phyloP scores from a whole-genome alignment of 495 filamentous ascomycete species.

The Choiromyces venosus region DNA sequence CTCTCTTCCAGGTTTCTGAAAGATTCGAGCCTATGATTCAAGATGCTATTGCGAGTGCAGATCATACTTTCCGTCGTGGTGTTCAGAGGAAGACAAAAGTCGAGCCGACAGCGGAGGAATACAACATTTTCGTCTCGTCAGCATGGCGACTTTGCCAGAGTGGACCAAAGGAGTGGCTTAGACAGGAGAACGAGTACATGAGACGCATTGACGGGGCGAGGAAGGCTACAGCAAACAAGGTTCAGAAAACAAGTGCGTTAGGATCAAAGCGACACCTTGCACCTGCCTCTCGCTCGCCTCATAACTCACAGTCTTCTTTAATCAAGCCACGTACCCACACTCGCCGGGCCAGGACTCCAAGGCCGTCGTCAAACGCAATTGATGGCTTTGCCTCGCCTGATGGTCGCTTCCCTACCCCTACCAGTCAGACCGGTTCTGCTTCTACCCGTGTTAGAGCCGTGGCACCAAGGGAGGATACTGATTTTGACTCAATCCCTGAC shows the following conservation, averaged over 20 bases:
- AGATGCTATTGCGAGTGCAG: constrained; percentile 27
- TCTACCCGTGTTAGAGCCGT: constrained; percentile 31
- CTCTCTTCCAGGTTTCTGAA: constrained; percentile 38
- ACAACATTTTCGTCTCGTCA: constrained; percentile 40
- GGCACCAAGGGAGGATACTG: constrained; percentile 71
- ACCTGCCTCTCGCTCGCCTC: constrained; percentile 31
- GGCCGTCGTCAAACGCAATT: constrained; percentile 26
- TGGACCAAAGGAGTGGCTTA: constrained; percentile 38
- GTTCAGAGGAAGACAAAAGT: constrained; percentile 24
- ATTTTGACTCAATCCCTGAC: constrained; percentile 73
- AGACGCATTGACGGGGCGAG: constrained; percentile 24
- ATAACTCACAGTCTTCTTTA: constrained; percentile 17
- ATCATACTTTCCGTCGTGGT: not conserved
- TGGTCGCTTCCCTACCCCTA: constrained; percentile 31
- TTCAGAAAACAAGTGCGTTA: constrained; percentile 29
- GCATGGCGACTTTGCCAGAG: constrained; percentile 39
- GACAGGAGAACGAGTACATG: constrained; percentile 35
- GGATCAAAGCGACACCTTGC: constrained; percentile 30
- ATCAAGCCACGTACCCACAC: constrained; percentile 24
- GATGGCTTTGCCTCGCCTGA: constrained; percentile 37
- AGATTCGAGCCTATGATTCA: constrained; percentile 40
- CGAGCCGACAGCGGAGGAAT: constrained; percentile 38
- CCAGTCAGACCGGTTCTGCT: constrained; percentile 31
- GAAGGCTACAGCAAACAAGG: constrained; percentile 30
- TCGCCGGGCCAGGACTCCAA: constrained; percentile 31